Base-by-base conservation (phyloP, 2,329 filamentous ascomycete species). In the Nothomitra cinnamomea region DNA sequence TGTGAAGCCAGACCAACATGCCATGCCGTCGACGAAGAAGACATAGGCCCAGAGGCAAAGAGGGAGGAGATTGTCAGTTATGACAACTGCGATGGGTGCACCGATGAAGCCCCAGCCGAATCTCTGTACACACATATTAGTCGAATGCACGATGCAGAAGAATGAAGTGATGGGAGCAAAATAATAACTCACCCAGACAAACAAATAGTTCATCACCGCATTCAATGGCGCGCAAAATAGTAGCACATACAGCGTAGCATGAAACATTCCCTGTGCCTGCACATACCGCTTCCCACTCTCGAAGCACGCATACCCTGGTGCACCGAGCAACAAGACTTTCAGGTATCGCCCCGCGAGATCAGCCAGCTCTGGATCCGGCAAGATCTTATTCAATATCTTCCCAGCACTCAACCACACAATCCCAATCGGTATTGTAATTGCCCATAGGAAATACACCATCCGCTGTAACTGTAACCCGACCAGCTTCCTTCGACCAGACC, bases 191-290 rank as follows among this genome's bases (percentile, higher is more conserved):
- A 78, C 73, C 84, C 85, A 89, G 36, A 89, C 85, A 59, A 89
- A 80, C 32, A 85, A 67, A 77, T 80, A 94, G 65, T 94, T 92
- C 65, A 95, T 73, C 22, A 85, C 70, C 0, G 80, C 83, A 63
- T 92, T 94, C 24, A 94, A 68, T 0, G 88, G 87, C 0, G 87
- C 87, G 17, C 85, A 89, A 58, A 94, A 74, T 1, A 94, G 67
- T 1, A 95, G 77, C 8, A 88, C 86, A 62, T 89, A 94, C 1
- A 89, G 83, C 1, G 84, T 87, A 0, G 87, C 85, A 1, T 76
- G 79, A 67, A 94, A 92, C n/a, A 92, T 69, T 8, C 86, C 86
- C 66, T 95, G 88, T 0, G 88, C 88, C 66, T 95, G 88, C 1
- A 94, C 74, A 60, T 82, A 95, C 60, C 90, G 86, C 69, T 95